Percentiles rank a stretch among this genome's conserved stretches.
These are phyloP conservation scores for Rosa lucieae DNA, from an alignment of 306 rosid genomes.

Conservation along the genomic window DNA sequence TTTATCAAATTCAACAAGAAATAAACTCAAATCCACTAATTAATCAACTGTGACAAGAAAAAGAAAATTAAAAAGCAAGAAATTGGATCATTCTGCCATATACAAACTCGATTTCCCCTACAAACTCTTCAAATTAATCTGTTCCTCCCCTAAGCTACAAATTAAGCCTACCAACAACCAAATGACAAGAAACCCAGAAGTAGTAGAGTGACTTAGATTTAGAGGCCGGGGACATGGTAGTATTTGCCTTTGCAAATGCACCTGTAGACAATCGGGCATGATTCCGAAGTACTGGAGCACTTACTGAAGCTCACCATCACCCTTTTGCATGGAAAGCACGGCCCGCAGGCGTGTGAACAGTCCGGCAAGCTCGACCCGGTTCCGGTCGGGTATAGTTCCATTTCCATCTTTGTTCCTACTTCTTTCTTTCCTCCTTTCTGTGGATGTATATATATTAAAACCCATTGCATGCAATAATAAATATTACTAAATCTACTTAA, in stretches of 20 bases:
- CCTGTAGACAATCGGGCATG: slow-evolving; percentile 84
- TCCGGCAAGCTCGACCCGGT: slow-evolving; percentile 84
- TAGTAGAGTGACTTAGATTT: slow-evolving; percentile 15
- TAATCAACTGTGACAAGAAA: not conserved
- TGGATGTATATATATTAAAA: not conserved
- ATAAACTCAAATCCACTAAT: not conserved
- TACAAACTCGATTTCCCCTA: not conserved
- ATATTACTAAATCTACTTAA: not conserved
- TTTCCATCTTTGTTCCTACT: slow-evolving; percentile 5
- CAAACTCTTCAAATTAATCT: not conserved
- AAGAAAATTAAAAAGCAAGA: not conserved
- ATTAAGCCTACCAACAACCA: not conserved
- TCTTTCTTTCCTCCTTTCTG: not conserved
- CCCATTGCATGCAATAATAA: not conserved
- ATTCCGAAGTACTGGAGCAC: slow-evolving; percentile 66
- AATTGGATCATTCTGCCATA: slow-evolving; percentile 7
- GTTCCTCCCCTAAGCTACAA: not conserved
- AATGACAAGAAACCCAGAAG: not conserved
- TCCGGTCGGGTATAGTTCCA: slow-evolving; percentile 69
- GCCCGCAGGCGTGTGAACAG: slow-evolving; percentile 94
- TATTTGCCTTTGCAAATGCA: slow-evolving; percentile 86
- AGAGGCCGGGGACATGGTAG: slow-evolving; percentile 83
- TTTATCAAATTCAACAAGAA: not conserved
- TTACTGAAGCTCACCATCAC: slow-evolving; percentile 80
- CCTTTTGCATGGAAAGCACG: slow-evolving; percentile 93